Percentiles rank a stretch among this genome's conserved stretches.
Conservation (phyloP, 2,329 filamentous ascomycete species). For the Alternaria triticimaculans region DNA sequence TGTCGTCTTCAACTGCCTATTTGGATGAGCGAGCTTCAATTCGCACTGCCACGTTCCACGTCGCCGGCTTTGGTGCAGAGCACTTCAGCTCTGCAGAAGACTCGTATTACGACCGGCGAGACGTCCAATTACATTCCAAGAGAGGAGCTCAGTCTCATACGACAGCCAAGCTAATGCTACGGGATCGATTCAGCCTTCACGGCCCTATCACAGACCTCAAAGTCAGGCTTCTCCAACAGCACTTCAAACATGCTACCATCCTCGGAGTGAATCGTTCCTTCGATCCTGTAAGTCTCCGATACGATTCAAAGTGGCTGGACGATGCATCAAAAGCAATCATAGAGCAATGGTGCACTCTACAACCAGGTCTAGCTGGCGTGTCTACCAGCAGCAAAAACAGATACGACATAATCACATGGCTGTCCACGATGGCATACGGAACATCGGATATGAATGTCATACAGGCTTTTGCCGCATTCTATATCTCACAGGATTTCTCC, state of each 20-base stretch:
- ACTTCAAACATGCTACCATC: conserved; percentile 12
- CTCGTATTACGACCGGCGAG: conserved; percentile 26
- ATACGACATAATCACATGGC: conserved; percentile 34
- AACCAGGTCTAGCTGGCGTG: conserved; percentile 13
- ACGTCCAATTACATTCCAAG: neutral
- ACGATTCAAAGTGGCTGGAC: conserved; percentile 31
- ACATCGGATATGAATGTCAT: conserved; percentile 30
- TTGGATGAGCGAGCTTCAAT: conserved; percentile 39
- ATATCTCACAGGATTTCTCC: conserved; percentile 7
- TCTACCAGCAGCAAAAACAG: conserved; percentile 5
- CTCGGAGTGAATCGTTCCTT: neutral
- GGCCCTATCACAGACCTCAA: conserved; percentile 6
- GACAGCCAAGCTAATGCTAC: conserved; percentile 24
- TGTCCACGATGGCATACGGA: conserved; percentile 35
- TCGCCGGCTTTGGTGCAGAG: conserved; percentile 44
- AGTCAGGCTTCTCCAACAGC: neutral
- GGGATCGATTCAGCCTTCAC: conserved; percentile 19
- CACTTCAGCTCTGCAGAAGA: conserved; percentile 29
- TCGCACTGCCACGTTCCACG: conserved; percentile 37
- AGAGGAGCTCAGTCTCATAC: conserved; percentile 19
- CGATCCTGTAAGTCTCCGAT: conserved; percentile 15
- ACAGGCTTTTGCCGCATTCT: conserved; percentile 32
- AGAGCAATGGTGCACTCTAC: conserved; percentile 31
- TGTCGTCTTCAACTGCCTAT: conserved; percentile 11
- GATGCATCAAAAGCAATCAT: conserved; percentile 11